These are phyloP conservation scores for Trematosphaeria pertusa DNA, from an alignment of 2,329 filamentous ascomycete genomes.

Conservation along the genomic window DNA sequence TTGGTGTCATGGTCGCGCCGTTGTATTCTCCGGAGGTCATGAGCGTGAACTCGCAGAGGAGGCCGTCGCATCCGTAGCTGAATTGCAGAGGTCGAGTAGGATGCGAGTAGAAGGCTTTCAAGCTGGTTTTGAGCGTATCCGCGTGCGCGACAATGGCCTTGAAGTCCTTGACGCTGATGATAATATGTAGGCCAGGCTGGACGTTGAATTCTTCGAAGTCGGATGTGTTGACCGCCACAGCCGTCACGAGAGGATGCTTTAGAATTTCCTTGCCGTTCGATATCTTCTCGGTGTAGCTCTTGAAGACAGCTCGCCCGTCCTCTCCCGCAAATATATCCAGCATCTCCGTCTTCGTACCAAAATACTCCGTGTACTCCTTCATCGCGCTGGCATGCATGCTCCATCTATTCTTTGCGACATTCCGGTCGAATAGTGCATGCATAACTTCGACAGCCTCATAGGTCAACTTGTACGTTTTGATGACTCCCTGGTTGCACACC, in stretches of 20 bases:
- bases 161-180: conserved; percentile 84
- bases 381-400: conserved; percentile 73
- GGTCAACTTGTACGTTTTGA: conserved; percentile 77
- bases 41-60: conserved; percentile 78
- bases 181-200: conserved; percentile 77
- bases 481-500: conserved; percentile 76
- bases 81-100: conserved; percentile 76
- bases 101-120: conserved; percentile 73
- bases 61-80: conserved; percentile 71
- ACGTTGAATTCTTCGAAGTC: conserved; percentile 79
- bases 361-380: conserved; percentile 79
- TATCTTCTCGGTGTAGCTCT: conserved; percentile 82
- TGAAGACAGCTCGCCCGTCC: conserved; percentile 73
- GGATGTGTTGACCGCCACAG: conserved; percentile 76
- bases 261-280: conserved; percentile 75
- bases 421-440: conserved; percentile 76
- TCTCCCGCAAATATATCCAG: conserved; percentile 76
- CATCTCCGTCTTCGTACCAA: conserved; percentile 80
- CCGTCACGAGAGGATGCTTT: conserved; percentile 81
- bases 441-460: conserved; percentile 78
- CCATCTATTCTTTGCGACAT: conserved; percentile 73
- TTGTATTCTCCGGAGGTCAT: conserved; percentile 77
- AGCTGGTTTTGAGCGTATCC: conserved; percentile 69
- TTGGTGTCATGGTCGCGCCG: conserved; percentile 46
- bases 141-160: conserved; percentile 80